Conservation (phyloP, 2,329 filamentous ascomycete genomes). For the Ophiocordyceps polyrhachis-furcata region DNA sequence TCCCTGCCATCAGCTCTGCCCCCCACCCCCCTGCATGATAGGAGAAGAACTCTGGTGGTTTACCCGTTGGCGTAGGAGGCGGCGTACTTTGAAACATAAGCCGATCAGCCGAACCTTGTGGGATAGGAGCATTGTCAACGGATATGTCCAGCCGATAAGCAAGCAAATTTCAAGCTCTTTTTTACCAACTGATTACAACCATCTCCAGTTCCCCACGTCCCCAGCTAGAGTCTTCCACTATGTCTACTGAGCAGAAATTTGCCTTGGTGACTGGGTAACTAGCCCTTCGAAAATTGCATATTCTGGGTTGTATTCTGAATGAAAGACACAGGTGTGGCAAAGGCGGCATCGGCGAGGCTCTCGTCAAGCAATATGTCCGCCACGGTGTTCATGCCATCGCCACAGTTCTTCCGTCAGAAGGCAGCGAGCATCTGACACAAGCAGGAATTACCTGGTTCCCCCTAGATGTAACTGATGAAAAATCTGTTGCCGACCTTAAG, state of each 20-base stretch:
- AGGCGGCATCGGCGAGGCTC: constrained; percentile 9
- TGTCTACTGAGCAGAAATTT: background rate
- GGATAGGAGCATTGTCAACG: no score
- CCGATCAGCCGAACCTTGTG: background rate
- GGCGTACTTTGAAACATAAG: background rate
- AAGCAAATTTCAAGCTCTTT: background rate
- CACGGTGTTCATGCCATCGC: constrained; percentile 13
- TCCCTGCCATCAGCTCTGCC: no score
- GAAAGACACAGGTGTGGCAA: background rate
- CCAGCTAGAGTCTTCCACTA: background rate
- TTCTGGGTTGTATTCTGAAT: background rate
- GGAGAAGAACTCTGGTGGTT: no score
- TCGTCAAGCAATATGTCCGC: constrained; percentile 5
- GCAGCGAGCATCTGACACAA: constrained; percentile 8
- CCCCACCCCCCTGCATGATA: background rate
- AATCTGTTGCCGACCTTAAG: constrained; percentile 8
- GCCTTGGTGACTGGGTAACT: background rate
- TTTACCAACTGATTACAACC: background rate
- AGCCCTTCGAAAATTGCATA: background rate
- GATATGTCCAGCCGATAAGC: background rate
- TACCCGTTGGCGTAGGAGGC: background rate
- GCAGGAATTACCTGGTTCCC: constrained; percentile 8
- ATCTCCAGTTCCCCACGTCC: background rate
- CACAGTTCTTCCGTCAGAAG: constrained; percentile 10
- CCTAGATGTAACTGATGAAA: constrained; percentile 12